These are phyloP conservation scores for Vanrija sp. DNA, from an alignment of 1,284 basidiomycete species.

Conservation along the genomic window DNA sequence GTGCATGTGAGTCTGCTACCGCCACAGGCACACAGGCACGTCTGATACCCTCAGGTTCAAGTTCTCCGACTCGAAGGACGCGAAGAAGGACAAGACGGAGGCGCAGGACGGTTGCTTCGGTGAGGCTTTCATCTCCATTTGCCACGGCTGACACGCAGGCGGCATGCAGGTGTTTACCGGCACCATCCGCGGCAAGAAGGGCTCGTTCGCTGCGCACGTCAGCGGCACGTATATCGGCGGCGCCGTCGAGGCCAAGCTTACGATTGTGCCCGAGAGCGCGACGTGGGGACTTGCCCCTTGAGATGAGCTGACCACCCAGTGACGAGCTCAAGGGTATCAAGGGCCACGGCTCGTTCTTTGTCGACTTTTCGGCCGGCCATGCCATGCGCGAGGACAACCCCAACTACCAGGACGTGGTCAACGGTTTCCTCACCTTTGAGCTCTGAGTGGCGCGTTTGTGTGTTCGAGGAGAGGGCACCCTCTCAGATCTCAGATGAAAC, in stretches of 20 bases:
- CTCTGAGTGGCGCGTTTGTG: too few species aligned
- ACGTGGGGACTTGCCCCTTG: background rate
- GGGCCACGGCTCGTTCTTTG: background rate
- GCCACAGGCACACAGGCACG: too few species aligned
- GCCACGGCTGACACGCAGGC: background rate
- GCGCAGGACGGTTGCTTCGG: background rate
- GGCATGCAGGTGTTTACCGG: background rate
- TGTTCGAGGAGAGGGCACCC: too few species aligned
- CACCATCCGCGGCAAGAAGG: conserved; percentile 3
- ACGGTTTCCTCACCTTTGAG: too few species aligned
- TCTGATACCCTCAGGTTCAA: too few species aligned
- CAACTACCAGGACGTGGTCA: too few species aligned
- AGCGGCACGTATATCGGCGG: background rate
- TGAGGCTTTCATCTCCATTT: background rate
- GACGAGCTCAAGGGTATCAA: background rate
- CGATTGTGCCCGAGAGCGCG: background rate
- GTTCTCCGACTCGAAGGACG: too few species aligned
- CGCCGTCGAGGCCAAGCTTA: background rate
- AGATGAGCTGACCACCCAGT: background rate
- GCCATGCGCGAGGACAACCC: too few species aligned
- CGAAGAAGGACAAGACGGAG: too few species aligned
- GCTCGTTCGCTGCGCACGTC: background rate
- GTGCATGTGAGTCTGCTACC: too few species aligned
- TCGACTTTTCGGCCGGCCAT: too few species aligned
- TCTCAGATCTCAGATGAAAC: too few species aligned